A percentile compares a stretch with the other conserved stretches of the same genome.
These are phyloP conservation scores for Chlamydomonas incerta DNA, from an alignment of 139 green algal species.

Conservation along the genomic window DNA sequence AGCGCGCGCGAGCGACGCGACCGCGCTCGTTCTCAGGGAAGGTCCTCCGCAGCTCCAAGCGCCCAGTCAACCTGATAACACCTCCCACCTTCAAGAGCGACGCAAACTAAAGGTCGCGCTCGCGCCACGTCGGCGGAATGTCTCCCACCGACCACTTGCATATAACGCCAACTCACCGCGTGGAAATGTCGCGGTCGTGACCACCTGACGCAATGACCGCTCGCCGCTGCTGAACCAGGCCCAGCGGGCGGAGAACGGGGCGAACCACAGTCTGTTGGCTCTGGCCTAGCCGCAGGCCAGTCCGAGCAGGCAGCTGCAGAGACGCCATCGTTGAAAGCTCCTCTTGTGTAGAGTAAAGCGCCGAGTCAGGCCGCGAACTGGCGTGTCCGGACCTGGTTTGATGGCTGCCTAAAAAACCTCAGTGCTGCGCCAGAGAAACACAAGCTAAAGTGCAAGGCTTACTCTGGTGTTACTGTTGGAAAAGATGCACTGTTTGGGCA, in stretches of 20 bases:
- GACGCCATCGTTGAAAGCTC: not conserved
- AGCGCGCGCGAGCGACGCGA: not conserved
- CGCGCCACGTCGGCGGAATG: not conserved
- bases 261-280: not conserved
- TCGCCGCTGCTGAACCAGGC: not conserved
- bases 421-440: too few species aligned
- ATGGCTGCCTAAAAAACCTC: too few species aligned
- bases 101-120: not conserved
- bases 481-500: too few species aligned
- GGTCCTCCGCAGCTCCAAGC: not conserved
- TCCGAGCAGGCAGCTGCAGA: not conserved
- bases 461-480: too few species aligned
- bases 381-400: too few species aligned
- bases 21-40: not conserved
- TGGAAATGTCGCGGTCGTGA: slow-evolving; percentile 10
- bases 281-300: slow-evolving; percentile 9
- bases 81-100: not conserved
- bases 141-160: not conserved
- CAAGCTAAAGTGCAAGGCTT: too few species aligned
- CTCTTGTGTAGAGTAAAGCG: not conserved
- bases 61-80: not conserved
- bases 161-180: not conserved
- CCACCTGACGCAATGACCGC: not conserved
- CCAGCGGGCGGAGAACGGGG: not conserved
- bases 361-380: too few species aligned